These are phyloP conservation scores for Alternaria sp. DNA, from an alignment of 2,329 filamentous ascomycete genomes.

Conservation along the genomic window DNA sequence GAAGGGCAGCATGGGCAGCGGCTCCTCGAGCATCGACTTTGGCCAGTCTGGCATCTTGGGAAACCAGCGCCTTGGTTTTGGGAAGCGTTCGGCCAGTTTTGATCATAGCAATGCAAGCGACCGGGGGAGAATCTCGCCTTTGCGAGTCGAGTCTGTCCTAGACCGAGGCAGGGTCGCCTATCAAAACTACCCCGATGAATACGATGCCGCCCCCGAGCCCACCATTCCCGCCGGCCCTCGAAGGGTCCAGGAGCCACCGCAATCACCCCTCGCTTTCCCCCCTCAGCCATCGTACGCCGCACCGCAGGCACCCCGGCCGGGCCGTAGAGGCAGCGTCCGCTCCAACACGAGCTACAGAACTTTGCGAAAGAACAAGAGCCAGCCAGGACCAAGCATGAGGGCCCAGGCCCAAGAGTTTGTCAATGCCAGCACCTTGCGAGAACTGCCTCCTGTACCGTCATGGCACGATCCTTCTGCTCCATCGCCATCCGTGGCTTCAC, in stretches of 20 bases:
- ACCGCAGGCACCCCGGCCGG: constrained; percentile 53
- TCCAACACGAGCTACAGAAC: constrained; percentile 62
- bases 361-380: constrained; percentile 54
- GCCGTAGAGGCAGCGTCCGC: constrained; percentile 66
- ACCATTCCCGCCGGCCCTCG: constrained; percentile 83
- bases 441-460: constrained; percentile 55
- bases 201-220: constrained; percentile 86
- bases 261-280: constrained; percentile 51
- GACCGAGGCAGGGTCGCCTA: constrained; percentile 55
- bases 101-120: constrained; percentile 60
- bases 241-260: constrained; percentile 54
- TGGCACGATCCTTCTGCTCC: constrained; percentile 61
- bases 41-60: constrained; percentile 67
- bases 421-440: constrained; percentile 54
- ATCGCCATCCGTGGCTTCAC: constrained; percentile 61
- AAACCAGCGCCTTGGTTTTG: constrained; percentile 64
- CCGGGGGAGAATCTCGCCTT: constrained; percentile 28
- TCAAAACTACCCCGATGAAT: constrained; percentile 63
- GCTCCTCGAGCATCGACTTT: constrained; percentile 70
- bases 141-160: constrained; percentile 55
- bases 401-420: constrained; percentile 59
- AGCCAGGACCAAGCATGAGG: constrained; percentile 53
- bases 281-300: constrained; percentile 50
- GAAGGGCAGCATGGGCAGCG: constrained; percentile 77
- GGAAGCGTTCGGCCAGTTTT: constrained; percentile 75